Conservation (phyloP, 2,329 filamentous ascomycete species). For the Exophiala sideris region DNA sequence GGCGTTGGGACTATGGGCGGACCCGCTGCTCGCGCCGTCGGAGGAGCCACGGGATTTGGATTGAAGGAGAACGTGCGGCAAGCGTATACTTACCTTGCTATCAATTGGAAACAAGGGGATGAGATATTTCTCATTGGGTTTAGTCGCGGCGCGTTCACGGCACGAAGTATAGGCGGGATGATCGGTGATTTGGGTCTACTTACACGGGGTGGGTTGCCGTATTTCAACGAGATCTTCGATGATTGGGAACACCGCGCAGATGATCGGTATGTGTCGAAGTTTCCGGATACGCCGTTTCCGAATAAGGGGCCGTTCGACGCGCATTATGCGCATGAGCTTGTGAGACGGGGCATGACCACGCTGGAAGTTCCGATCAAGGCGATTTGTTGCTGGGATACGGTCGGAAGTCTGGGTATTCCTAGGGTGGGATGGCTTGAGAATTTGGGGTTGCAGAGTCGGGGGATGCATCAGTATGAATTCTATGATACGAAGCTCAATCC, state of each 20-base stretch:
- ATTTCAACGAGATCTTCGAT: slow-evolving; percentile 33
- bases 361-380: slow-evolving; percentile 31
- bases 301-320: slow-evolving; percentile 30
- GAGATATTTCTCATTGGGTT: slow-evolving; percentile 40
- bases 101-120: slow-evolving; percentile 36
- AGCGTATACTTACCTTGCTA: slow-evolving; percentile 34
- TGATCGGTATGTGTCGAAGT: slow-evolving; percentile 29
- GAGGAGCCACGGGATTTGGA: slow-evolving; percentile 27
- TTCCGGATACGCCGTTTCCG: slow-evolving; percentile 31
- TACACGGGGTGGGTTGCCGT: slow-evolving; percentile 30
- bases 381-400: slow-evolving; percentile 35
- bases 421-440: slow-evolving; percentile 22
- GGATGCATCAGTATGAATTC: slow-evolving; percentile 33
- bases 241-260: slow-evolving; percentile 31
- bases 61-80: slow-evolving; percentile 30
- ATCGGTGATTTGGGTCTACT: slow-evolving; percentile 35
- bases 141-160: slow-evolving; percentile 38
- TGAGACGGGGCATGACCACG: slow-evolving; percentile 23
- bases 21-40: slow-evolving; percentile 16
- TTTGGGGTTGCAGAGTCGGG: slow-evolving; percentile 15
- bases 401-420: slow-evolving; percentile 34
- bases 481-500: slow-evolving; percentile 33
- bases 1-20: slow-evolving; percentile 37
- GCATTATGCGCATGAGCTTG: slow-evolving; percentile 30
- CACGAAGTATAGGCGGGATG: slow-evolving; percentile 35